Percentiles rank a stretch among this genome's conserved stretches.
These are phyloP conservation scores for Cudoniella acicularis DNA, from an alignment of 495 filamentous ascomycete species.

Conservation along the genomic window DNA sequence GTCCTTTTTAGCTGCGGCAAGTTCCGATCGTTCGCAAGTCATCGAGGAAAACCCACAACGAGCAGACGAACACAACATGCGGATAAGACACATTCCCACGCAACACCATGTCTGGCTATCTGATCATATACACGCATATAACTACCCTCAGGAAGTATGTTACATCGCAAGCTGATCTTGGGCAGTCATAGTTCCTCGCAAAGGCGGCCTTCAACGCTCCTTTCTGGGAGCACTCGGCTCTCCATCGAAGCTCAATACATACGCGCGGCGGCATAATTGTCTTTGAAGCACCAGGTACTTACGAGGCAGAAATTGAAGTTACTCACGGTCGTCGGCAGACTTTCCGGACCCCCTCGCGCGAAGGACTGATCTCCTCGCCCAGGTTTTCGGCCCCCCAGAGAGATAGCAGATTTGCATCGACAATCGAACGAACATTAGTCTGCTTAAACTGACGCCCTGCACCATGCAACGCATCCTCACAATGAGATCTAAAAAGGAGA, in stretches of 20 bases:
- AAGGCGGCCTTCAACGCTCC: not conserved
- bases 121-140: not conserved
- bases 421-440: not conserved
- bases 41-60: not conserved
- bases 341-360: not conserved
- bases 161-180: not conserved
- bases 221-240: not conserved
- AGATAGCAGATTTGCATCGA: constrained; percentile 1
- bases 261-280: not conserved
- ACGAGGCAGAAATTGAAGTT: not conserved
- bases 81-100: not conserved
- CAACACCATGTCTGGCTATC: not conserved
- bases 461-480: not conserved
- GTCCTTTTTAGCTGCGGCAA: not conserved
- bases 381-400: not conserved
- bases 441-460: not conserved
- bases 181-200: not conserved
- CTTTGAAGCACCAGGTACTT: constrained; percentile 1
- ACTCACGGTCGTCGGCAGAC: not conserved
- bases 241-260: constrained; percentile 1
- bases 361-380: not conserved
- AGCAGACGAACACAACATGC: not conserved
- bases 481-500: not conserved
- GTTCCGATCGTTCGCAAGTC: not conserved
- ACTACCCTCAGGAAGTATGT: not conserved